Evolutionary conservation across 2,329 filamentous ascomycete species (phyloP).

Genomic region (Cercospora sp.): DNA sequence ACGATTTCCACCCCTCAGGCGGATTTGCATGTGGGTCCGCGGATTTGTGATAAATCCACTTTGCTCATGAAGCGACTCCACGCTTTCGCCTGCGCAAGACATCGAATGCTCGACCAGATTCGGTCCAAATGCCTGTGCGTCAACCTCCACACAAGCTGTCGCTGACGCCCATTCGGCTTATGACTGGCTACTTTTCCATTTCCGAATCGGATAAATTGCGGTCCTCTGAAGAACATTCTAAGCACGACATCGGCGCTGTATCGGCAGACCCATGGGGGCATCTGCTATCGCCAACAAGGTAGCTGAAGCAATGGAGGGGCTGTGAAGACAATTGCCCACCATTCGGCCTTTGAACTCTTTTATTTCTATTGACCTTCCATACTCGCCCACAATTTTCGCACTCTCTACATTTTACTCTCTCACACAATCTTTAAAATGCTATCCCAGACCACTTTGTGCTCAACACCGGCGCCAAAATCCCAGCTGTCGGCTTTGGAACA

Average conservation of each 20-base stretch:
- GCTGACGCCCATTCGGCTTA: background rate
- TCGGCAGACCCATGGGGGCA: slow-evolving; percentile 12
- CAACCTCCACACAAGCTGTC: background rate
- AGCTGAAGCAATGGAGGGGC: slow-evolving; percentile 12
- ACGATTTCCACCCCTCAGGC: background rate
- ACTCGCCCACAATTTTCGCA: background rate
- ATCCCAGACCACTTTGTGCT: slow-evolving; percentile 35
- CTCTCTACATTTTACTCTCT: background rate
- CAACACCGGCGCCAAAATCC: slow-evolving; percentile 45
- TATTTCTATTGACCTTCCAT: background rate
- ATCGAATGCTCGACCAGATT: background rate
- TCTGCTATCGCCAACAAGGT: slow-evolving; percentile 20
- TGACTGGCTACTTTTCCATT: background rate
- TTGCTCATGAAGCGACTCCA: background rate
- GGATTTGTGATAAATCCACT: background rate
- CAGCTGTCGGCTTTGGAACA: slow-evolving; percentile 43
- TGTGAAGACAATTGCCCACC: background rate
- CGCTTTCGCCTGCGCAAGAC: background rate
- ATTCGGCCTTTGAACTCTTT: background rate
- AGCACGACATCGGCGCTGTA: slow-evolving; percentile 25
- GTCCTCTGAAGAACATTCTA: background rate
- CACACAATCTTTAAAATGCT: slow-evolving; percentile 14
- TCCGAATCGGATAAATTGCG: background rate
- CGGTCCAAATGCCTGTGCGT: background rate
- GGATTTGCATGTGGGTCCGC: background rate